Percentiles rank a stretch among this genome's conserved stretches.
Conservation (phyloP, 2,329 filamentous ascomycete species). For the Boeremia lycopersici region DNA sequence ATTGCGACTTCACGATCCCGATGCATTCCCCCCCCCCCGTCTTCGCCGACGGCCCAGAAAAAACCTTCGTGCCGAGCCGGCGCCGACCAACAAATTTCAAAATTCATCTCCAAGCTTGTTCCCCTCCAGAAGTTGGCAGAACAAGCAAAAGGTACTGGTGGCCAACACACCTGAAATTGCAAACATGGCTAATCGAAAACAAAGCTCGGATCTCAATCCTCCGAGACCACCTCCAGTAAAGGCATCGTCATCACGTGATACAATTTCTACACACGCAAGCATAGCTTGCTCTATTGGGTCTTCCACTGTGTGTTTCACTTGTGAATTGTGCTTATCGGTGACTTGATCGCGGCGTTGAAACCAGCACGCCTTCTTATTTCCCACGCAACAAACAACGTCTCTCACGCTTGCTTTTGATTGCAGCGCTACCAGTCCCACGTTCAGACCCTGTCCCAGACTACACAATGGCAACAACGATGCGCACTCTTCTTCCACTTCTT, state of each 20-base stretch:
- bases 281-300: slow-evolving; percentile 3
- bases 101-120: slow-evolving; percentile 9
- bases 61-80: slow-evolving; percentile 16
- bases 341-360: neutral
- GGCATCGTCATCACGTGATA: slow-evolving; percentile 13
- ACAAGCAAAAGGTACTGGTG: slow-evolving; percentile 12
- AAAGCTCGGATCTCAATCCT: slow-evolving; percentile 5
- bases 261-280: slow-evolving; percentile 2
- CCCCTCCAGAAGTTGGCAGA: slow-evolving; percentile 5
- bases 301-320: slow-evolving; percentile 10
- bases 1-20: slow-evolving; percentile 10
- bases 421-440: neutral
- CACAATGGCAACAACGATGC: slow-evolving; percentile 4
- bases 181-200: slow-evolving; percentile 11
- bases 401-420: neutral
- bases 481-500: slow-evolving; percentile 30
- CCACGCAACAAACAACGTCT: neutral
- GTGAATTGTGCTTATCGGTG: neutral
- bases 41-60: slow-evolving; percentile 15
- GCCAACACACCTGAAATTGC: slow-evolving; percentile 1
- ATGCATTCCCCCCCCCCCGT: slow-evolving; percentile 8
- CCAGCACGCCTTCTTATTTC: neutral
- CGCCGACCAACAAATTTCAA: slow-evolving; percentile 13
- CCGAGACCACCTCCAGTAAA: neutral
- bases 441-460: neutral